Evolutionary conservation across 495 filamentous ascomycete genomes (phyloP), one percentile per base, ranked within the genome.

Genomic region (Rhypophila decipiens): DNA sequence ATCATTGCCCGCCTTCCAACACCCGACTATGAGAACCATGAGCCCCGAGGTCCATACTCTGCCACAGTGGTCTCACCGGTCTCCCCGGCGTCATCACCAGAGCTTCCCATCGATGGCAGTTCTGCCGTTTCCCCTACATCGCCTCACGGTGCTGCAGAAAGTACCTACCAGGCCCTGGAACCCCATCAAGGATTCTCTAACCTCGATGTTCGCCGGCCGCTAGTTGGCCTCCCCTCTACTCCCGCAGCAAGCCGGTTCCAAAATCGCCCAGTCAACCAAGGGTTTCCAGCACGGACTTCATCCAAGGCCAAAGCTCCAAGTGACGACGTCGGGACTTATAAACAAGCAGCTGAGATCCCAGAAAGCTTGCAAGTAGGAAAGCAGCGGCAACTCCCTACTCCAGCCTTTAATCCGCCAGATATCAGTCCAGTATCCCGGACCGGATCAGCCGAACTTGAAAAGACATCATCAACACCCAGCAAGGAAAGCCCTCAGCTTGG

Each of bases 61-160:
- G 50, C 50, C 12, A 52, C 48, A 0, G 41, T 50, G 21, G 52
- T 53, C 18, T 58, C 64, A 27, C 56, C 60, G 10, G 41, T 58
- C 9, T 66, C 57, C 11, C 63, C 59, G n/a, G 62, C 57, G 2
- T 55, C 61, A 20, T 63, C 60, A 15, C 61, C 61, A 19, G 59
- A 60, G 17, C 39, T 56, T 2, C 47, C 49, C 1, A 33, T 21
- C 18, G 54, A 49, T 17, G 19, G 44, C 5, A 49, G 49, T 13
- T 36, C 43, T 9, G 39, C 44, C 12, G 22, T 37, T 12, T 9
- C 39, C 3, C 53, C 42, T 3, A 58, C 46, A 21, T 22, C 55
- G 8, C 12, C 53, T 3, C 48, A 40, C 17, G 35, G 35, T 13
- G 9, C 41, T 1, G 53, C n/a, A n/a, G n/a, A n/a, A n/a, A n/a